Conservation (phyloP, 2,329 filamentous ascomycete species). For the Biscogniauxia marginata region DNA sequence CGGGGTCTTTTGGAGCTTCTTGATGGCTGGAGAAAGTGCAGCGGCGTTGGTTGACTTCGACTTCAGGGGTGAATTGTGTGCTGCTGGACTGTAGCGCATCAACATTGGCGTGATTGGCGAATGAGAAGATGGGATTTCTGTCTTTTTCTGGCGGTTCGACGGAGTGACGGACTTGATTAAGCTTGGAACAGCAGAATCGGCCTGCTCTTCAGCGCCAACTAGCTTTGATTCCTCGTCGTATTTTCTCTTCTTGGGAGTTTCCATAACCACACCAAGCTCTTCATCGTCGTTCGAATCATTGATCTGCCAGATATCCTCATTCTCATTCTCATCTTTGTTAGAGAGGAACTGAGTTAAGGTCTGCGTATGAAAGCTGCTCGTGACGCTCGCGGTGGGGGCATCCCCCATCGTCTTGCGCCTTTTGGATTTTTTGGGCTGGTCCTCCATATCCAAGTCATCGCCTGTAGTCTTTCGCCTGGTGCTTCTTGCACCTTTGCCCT, state of each 20-base stretch:
- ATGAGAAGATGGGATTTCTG: constrained; percentile 31
- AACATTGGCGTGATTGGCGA: constrained; percentile 29
- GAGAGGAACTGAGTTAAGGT: constrained; percentile 30
- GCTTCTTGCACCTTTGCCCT: constrained; percentile 16
- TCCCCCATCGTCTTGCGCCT: constrained; percentile 34
- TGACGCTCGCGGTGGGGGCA: constrained; percentile 16
- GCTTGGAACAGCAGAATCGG: constrained; percentile 19
- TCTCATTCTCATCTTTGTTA: constrained; percentile 12
- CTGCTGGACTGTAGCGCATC: constrained; percentile 20
- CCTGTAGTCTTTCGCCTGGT: constrained; percentile 30
- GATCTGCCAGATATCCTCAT: constrained; percentile 23
- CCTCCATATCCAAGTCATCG: constrained; percentile 20
- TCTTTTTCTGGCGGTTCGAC: constrained; percentile 22
- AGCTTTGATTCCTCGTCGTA: background rate
- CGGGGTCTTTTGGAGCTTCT: constrained; percentile 22
- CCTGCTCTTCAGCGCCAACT: constrained; percentile 1
- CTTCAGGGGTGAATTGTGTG: constrained; percentile 26
- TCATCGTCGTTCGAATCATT: constrained; percentile 29
- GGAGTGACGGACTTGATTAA: constrained; percentile 26
- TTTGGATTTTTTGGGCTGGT: constrained; percentile 24
- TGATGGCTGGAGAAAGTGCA: constrained; percentile 20
- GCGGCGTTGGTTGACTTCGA: constrained; percentile 25
- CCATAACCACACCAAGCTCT: constrained; percentile 18
- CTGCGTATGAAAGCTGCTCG: constrained; percentile 34
- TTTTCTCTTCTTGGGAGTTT: constrained; percentile 28